These are phyloP conservation scores for Citrus cavaleriei DNA, from an alignment of 345 rosid genomes.

Conservation along the genomic window DNA sequence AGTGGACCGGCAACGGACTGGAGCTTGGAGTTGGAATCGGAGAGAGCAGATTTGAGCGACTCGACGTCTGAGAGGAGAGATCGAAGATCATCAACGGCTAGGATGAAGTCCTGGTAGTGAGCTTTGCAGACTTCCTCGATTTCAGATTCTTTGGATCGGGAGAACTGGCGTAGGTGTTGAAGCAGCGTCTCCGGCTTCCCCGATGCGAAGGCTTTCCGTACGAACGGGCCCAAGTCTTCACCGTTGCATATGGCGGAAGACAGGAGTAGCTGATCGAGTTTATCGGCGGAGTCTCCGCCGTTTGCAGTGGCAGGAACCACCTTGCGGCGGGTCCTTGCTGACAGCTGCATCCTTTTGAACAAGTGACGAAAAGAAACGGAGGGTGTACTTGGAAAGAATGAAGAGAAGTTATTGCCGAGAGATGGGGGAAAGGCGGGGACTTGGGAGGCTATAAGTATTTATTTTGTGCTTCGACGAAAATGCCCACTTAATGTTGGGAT, in stretches of 20 bases:
- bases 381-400: background rate
- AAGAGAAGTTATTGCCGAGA: slow-evolving; percentile 12
- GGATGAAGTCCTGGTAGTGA: slow-evolving; percentile 95
- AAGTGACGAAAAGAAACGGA: background rate
- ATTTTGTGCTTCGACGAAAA: slow-evolving; percentile 27
- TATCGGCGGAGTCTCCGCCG: slow-evolving; percentile 72
- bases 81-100: slow-evolving; percentile 96
- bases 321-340: slow-evolving; percentile 76
- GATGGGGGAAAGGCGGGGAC: background rate
- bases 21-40: slow-evolving; percentile 81
- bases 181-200: slow-evolving; percentile 88
- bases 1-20: slow-evolving; percentile 85
- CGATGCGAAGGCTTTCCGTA: slow-evolving; percentile 73
- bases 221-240: slow-evolving; percentile 87
- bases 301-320: slow-evolving; percentile 46
- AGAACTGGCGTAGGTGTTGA: slow-evolving; percentile 80
- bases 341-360: slow-evolving; percentile 53
- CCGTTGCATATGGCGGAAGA: slow-evolving; percentile 92
- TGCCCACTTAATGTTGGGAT: slow-evolving; percentile 18
- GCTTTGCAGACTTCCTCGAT: slow-evolving; percentile 98
- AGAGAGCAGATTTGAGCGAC: slow-evolving; percentile 81
- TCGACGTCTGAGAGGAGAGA: slow-evolving; percentile 97
- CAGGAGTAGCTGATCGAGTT: slow-evolving; percentile 73
- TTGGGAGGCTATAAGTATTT: background rate
- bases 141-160: slow-evolving; percentile 90